These are phyloP conservation scores for Saccharomycopsis sp. DNA, from an alignment of 805 yeast genomes.

Conservation along the genomic window DNA sequence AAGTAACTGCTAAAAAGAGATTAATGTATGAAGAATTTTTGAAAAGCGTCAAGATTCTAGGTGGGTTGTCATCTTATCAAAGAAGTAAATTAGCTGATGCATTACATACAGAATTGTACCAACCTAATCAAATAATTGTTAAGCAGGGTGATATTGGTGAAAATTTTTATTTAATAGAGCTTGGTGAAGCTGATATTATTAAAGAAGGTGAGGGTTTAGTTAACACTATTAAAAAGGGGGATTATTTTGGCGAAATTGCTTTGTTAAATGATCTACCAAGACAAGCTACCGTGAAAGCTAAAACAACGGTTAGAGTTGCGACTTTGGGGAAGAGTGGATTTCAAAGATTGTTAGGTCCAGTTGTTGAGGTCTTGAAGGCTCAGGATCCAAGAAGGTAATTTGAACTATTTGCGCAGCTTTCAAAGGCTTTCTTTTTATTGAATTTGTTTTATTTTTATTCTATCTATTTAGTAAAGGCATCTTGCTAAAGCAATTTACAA, in stretches of 20 bases:
- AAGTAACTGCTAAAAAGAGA: conserved; percentile 86
- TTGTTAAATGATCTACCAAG: conserved; percentile 86
- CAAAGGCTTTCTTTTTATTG: too few relatives aligned
- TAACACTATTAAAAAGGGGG: conserved; percentile 63
- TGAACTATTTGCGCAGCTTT: neutral
- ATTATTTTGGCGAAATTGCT: conserved; percentile 96
- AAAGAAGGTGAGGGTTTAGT: conserved; percentile 55
- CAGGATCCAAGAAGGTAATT: conserved; percentile 67
- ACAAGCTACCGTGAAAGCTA: conserved; percentile 86
- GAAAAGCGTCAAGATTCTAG: conserved; percentile 77
- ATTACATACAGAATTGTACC: conserved; percentile 66
- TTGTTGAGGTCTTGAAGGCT: conserved; percentile 76
- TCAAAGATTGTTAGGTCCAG: conserved; percentile 90
- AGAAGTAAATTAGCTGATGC: conserved; percentile 94
- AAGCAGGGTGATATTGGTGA: conserved; percentile 83
- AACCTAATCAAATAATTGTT: conserved; percentile 67
- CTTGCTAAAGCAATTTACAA: too few relatives aligned
- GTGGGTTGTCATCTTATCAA: conserved; percentile 67
- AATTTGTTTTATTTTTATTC: too few relatives aligned
- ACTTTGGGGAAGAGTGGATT: conserved; percentile 88
- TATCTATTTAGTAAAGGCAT: too few relatives aligned
- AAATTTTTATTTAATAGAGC: conserved; percentile 65
- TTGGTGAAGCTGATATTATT: conserved; percentile 74
- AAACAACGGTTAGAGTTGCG: conserved; percentile 75
- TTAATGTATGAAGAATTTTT: conserved; percentile 83